phyloP scores from a whole-genome alignment of 768 basidiomycete genomes.

The Roridomyces roridus region DNA sequence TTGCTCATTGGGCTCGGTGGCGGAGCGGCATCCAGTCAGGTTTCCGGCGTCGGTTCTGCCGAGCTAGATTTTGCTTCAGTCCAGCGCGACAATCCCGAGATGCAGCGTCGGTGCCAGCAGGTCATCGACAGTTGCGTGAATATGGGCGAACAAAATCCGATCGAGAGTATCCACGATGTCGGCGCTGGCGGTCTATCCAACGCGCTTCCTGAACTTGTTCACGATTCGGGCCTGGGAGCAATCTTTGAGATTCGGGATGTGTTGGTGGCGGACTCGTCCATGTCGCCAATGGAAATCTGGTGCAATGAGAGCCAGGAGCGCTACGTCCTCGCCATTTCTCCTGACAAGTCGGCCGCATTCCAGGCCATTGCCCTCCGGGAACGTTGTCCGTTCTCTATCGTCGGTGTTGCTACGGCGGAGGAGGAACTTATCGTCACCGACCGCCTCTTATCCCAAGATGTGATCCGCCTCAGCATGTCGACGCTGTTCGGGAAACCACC shows the following conservation, averaged over 20 bases:
- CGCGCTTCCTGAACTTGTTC: conserved; percentile 95
- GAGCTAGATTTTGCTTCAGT: conserved; percentile 98
- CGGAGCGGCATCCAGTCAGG: conserved; percentile 94
- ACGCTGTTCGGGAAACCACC: conserved; percentile 97
- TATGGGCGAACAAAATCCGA: conserved; percentile 66
- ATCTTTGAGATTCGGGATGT: conserved; percentile 94
- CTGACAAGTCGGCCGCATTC: conserved; percentile 67
- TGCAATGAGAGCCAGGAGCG: conserved; percentile 99
- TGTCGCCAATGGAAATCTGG: conserved; percentile 99
- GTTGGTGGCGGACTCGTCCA: conserved; percentile 86
- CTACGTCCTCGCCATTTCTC: conserved; percentile 90
- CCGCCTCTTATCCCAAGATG: conserved; percentile 75
- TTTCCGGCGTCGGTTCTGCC: conserved; percentile 87
- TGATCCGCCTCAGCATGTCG: conserved; percentile 91
- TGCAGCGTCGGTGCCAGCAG: conserved; percentile 96
- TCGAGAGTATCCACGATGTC: conserved; percentile 97
- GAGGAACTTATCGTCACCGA: conserved; percentile 91
- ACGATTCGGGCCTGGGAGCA: conserved; percentile 93
- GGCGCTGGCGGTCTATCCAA: conserved; percentile 98
- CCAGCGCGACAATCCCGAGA: conserved; percentile 97
- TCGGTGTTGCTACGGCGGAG: conserved; percentile 84
- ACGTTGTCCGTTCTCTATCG: conserved; percentile 91
- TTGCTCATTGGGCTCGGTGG: conserved; percentile 97
- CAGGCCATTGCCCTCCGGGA: conserved; percentile 83
- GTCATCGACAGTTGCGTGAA: conserved; percentile 92